Evolutionary conservation across 2,329 filamentous ascomycete genomes (phyloP).

Genomic region (Podosphaera xanthii): DNA sequence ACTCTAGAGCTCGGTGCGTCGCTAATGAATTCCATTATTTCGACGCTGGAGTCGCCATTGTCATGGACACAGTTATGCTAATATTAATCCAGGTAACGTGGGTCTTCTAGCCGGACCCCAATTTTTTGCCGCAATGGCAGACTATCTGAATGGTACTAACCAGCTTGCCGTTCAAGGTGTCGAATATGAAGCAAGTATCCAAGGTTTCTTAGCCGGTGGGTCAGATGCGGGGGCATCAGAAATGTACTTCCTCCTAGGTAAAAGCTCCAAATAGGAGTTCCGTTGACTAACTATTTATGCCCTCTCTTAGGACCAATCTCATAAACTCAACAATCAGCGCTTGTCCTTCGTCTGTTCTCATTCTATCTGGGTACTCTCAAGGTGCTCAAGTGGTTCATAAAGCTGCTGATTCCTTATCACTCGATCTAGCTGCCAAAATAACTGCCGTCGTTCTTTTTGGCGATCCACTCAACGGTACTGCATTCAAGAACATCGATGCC

Average conservation of each 20-base stretch:
- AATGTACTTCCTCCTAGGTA: constrained; percentile 16
- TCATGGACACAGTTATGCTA: background rate
- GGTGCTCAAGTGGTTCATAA: constrained; percentile 13
- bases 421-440: constrained; percentile 7
- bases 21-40: background rate
- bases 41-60: too few species aligned
- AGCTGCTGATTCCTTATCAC: constrained; percentile 5
- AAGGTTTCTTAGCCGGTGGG: constrained; percentile 24
- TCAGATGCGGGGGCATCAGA: constrained; percentile 20
- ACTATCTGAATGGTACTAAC: constrained; percentile 17
- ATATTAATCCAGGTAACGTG: constrained; percentile 9
- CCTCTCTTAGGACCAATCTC: constrained; percentile 2
- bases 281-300: constrained; percentile 3
- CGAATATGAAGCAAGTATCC: constrained; percentile 24
- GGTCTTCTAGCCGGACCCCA: constrained; percentile 12
- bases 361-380: constrained; percentile 12
- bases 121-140: constrained; percentile 11
- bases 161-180: constrained; percentile 30
- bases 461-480: constrained; percentile 12
- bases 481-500: constrained; percentile 6
- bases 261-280: background rate
- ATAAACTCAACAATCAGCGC: constrained; percentile 7
- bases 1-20: constrained; percentile 10
- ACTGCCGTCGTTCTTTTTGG: constrained; percentile 10
- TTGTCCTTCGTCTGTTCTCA: constrained; percentile 9